phyloP scores from a whole-genome alignment of 1,284 basidiomycete species.

The Violaceomyces palustris region DNA sequence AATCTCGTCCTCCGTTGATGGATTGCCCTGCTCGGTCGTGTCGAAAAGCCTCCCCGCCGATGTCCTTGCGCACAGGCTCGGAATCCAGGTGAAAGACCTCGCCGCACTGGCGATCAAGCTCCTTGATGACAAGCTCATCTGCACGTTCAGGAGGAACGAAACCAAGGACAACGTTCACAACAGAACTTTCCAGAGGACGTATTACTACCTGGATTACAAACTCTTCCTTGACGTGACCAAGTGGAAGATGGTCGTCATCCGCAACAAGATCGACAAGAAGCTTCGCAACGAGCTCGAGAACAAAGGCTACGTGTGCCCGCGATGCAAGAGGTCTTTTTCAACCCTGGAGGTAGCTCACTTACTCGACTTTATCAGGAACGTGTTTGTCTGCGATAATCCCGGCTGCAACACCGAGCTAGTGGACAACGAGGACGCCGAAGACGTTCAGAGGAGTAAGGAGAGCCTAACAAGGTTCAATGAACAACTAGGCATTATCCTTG shows the following conservation, averaged over 20 bases:
- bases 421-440: slow-evolving; percentile 86
- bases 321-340: slow-evolving; percentile 77
- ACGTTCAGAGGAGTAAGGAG: slow-evolving; percentile 77
- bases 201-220: slow-evolving; percentile 95
- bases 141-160: slow-evolving; percentile 51
- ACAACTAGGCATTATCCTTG: slow-evolving; percentile 79
- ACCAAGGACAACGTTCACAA: slow-evolving; percentile 29
- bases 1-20: slow-evolving; percentile 5
- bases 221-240: slow-evolving; percentile 95
- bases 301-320: slow-evolving; percentile 90
- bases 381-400: slow-evolving; percentile 48
- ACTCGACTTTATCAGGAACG: slow-evolving; percentile 61
- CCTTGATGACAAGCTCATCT: slow-evolving; percentile 69
- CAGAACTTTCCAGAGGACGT: slow-evolving; percentile 53
- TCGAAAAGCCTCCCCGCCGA: slow-evolving; percentile 74
- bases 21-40: slow-evolving; percentile 3
- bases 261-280: slow-evolving; percentile 70
- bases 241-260: slow-evolving; percentile 94
- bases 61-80: slow-evolving; percentile 79
- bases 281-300: slow-evolving; percentile 64
- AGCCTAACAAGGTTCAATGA: slow-evolving; percentile 91
- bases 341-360: slow-evolving; percentile 79
- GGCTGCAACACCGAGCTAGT: slow-evolving; percentile 66
- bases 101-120: slow-evolving; percentile 84
- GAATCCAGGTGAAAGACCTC: slow-evolving; percentile 84